phyloP scores from a whole-genome alignment of 1,284 basidiomycete species.

The Meira miltonrushii region DNA sequence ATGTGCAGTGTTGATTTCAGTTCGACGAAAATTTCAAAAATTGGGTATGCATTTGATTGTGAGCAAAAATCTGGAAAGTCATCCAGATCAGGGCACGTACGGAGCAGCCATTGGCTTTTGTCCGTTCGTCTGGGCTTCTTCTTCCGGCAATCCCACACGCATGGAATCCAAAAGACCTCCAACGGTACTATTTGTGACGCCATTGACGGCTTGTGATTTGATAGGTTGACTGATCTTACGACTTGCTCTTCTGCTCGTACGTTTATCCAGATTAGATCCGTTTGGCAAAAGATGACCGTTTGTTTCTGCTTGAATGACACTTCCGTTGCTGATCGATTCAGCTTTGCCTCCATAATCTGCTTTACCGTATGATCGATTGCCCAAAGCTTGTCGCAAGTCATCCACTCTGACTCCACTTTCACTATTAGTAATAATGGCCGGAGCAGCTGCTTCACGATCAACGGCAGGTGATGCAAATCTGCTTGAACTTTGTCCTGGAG shows the following conservation, averaged over 20 bases:
- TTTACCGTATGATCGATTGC: conserved; percentile 21
- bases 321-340: neutral
- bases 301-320: neutral
- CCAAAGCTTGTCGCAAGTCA: conserved; percentile 25
- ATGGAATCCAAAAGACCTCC: conserved; percentile 12
- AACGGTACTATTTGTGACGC: neutral
- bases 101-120: no score
- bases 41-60: no score
- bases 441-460: neutral
- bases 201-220: neutral
- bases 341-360: neutral
- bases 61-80: no score
- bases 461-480: neutral
- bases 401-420: conserved; percentile 21
- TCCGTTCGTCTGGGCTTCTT: neutral
- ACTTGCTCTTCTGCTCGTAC: conserved; percentile 11
- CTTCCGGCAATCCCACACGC: conserved; percentile 10
- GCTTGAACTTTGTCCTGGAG: conserved; percentile 2
- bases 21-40: no score
- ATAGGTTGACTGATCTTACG: conserved; percentile 8
- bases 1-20: no score
- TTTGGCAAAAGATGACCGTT: neutral
- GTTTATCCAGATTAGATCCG: neutral
- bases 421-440: neutral
- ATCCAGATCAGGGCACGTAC: no score